Percentiles rank a stretch among this genome's conserved stretches.
Conservation (phyloP, 257 asterid species). For the Osmanthus fragrans region DNA sequence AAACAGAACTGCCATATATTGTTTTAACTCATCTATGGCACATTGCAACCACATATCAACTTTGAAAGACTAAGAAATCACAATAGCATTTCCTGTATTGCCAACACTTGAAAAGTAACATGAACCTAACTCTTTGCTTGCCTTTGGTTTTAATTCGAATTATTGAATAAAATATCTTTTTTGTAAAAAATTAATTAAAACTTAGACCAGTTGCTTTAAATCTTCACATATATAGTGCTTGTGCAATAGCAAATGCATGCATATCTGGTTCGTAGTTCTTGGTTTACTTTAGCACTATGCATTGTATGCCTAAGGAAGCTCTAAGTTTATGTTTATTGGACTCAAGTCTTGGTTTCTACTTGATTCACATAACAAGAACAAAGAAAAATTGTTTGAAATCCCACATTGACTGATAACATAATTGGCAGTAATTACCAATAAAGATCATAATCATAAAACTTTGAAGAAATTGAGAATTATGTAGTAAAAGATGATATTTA, state of each 20-base stretch:
- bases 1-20: not conserved
- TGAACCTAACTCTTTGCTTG: too few relatives aligned
- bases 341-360: not conserved
- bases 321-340: not conserved
- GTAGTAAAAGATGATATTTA: not conserved
- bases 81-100: not conserved
- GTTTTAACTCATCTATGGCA: not conserved
- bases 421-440: not conserved
- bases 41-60: not conserved
- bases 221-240: not conserved
- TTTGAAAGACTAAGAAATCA: not conserved
- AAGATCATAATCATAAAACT: not conserved
- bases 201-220: too few relatives aligned
- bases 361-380: not conserved
- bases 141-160: too few relatives aligned
- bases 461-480: not conserved
- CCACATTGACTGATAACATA: not conserved
- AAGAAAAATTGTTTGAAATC: not conserved
- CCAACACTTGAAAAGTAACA: too few relatives aligned
- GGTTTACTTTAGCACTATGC: not conserved
- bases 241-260: not conserved
- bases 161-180: too few relatives aligned
- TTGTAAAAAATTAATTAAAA: too few relatives aligned
- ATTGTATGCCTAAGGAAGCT: not conserved
- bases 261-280: not conserved